Evolutionary conservation across 2,329 filamentous ascomycete species (phyloP).

Genomic region (Xylariaceae sp.): DNA sequence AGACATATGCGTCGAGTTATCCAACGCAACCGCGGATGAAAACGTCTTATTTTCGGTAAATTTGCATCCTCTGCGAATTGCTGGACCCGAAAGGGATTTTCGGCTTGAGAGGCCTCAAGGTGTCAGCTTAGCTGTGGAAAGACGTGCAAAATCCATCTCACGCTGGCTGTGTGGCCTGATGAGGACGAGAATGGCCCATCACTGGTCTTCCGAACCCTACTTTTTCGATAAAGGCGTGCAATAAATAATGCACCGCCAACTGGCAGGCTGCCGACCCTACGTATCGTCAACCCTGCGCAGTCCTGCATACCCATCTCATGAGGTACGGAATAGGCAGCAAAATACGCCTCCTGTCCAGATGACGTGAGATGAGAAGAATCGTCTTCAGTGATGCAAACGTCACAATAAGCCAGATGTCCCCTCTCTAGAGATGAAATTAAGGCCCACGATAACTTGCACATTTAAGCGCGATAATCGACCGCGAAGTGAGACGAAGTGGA

Average conservation of each 20-base stretch:
- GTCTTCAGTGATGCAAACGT: background rate
- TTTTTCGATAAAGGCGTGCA: background rate
- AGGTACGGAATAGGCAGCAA: background rate
- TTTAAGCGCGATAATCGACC: too few species aligned
- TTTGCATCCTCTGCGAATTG: background rate
- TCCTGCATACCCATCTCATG: background rate
- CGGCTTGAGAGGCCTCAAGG: background rate
- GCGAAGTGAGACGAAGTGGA: background rate
- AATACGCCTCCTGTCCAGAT: background rate
- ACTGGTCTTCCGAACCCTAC: background rate
- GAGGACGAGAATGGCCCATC: background rate
- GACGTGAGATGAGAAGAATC: background rate
- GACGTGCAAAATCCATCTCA: background rate
- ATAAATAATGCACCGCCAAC: background rate
- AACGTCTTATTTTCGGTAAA: background rate
- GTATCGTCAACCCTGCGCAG: background rate
- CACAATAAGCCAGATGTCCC: background rate
- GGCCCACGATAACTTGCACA: too few species aligned
- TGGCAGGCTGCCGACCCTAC: background rate
- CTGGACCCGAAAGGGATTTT: background rate
- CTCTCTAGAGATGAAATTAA: background rate
- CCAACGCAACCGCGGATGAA: background rate
- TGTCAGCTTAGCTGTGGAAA: background rate
- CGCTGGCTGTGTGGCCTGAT: background rate
- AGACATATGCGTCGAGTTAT: background rate